phyloP scores from a whole-genome alignment of 345 rosid species.

The Salix caprea region DNA sequence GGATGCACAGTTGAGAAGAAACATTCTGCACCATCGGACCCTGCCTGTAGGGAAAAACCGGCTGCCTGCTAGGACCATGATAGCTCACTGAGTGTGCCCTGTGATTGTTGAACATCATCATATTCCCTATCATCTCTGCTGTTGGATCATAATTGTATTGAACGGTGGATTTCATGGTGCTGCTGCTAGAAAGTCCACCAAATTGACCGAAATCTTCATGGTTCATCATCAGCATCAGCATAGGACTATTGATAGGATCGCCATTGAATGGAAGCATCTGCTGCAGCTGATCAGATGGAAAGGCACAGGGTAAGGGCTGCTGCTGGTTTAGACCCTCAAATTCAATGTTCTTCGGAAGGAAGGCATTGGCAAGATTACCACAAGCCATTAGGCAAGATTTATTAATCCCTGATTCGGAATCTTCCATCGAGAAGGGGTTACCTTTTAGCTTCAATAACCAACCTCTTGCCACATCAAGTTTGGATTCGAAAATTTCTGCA shows the following conservation, averaged over 20 bases:
- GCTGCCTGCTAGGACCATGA: background rate
- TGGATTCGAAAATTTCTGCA: background rate
- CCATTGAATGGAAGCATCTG: constrained; percentile 7
- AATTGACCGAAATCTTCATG: background rate
- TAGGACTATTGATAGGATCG: background rate
- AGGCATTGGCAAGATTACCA: background rate
- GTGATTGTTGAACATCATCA: background rate
- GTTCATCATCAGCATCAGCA: constrained; percentile 2
- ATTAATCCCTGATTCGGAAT: background rate
- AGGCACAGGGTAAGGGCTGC: no score
- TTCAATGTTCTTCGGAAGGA: background rate
- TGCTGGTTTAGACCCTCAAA: background rate
- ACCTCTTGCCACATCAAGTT: constrained; percentile 11
- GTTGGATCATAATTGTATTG: background rate
- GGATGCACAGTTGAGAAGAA: background rate
- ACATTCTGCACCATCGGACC: background rate
- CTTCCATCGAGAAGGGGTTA: background rate
- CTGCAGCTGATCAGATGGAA: background rate
- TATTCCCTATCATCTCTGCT: background rate
- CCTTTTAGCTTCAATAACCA: constrained; percentile 8
- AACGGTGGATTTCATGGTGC: background rate
- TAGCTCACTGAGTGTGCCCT: background rate
- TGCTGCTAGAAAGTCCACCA: background rate
- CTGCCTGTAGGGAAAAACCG: background rate
- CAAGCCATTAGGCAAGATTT: background rate